phyloP scores from a whole-genome alignment of 2,329 filamentous ascomycete species.

The Dothideomycetes sp. region DNA sequence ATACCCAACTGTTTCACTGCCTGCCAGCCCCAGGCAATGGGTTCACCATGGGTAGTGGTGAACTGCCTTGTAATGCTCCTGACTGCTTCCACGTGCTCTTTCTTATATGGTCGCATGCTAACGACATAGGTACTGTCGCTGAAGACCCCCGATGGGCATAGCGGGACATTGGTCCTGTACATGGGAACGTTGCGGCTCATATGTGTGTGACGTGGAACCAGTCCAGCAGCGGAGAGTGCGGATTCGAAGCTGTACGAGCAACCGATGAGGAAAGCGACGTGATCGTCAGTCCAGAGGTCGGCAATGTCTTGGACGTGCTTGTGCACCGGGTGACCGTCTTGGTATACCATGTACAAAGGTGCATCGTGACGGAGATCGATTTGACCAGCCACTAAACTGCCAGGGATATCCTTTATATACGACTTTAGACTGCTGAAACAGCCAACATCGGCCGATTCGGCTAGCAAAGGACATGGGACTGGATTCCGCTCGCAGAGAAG shows the following conservation, averaged over 20 bases:
- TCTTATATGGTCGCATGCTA: constrained; percentile 50
- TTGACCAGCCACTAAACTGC: constrained; percentile 25
- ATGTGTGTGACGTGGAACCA: constrained; percentile 41
- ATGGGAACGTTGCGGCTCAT: constrained; percentile 46
- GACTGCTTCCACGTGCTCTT: constrained; percentile 39
- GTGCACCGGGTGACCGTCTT: constrained; percentile 32
- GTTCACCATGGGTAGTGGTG: constrained; percentile 50
- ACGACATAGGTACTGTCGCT: constrained; percentile 45
- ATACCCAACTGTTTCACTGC: constrained; percentile 43
- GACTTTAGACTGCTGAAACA: constrained; percentile 30
- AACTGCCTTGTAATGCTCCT: constrained; percentile 45
- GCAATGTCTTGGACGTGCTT: constrained; percentile 33
- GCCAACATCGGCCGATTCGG: constrained; percentile 37
- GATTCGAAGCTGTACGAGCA: constrained; percentile 55
- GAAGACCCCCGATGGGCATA: constrained; percentile 50
- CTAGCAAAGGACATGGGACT: constrained; percentile 51
- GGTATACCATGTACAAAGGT: constrained; percentile 49
- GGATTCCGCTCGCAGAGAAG: constrained; percentile 50
- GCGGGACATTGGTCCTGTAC: constrained; percentile 47
- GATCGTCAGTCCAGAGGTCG: constrained; percentile 44
- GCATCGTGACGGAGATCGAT: constrained; percentile 49
- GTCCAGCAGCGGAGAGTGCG: constrained; percentile 39
- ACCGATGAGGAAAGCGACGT: constrained; percentile 53
- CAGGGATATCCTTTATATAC: constrained; percentile 20
- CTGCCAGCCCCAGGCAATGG: constrained; percentile 55